Conservation (phyloP, 176 grass and related monocot species). For the Rhynchospora pubera region DNA sequence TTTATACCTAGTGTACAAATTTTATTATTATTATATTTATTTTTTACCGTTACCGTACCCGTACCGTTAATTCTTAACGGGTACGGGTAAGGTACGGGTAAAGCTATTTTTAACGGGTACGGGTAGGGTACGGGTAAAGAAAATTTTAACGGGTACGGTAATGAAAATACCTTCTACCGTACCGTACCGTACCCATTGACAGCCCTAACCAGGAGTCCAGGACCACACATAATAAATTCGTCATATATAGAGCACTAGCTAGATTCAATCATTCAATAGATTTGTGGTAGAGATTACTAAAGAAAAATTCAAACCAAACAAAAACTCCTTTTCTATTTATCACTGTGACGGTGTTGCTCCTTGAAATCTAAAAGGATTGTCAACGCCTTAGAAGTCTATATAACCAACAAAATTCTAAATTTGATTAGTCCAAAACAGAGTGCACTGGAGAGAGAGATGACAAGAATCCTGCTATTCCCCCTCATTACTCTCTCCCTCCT, state of each 20-base stretch:
- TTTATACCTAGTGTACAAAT: too few relatives aligned
- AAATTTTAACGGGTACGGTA: too few relatives aligned
- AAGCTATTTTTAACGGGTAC: too few relatives aligned
- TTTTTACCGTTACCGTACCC: too few relatives aligned
- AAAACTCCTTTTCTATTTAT: not conserved
- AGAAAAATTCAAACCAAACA: not conserved
- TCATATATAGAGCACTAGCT: not conserved
- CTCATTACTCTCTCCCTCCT: not conserved
- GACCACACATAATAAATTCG: too few relatives aligned
- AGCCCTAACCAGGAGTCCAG: too few relatives aligned
- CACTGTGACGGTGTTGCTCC: not conserved
- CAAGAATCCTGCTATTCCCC: not conserved
- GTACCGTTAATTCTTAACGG: too few relatives aligned
- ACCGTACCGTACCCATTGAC: too few relatives aligned
- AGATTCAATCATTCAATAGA: not conserved
- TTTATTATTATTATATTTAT: too few relatives aligned
- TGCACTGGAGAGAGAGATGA: not conserved
- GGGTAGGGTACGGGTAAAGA: too few relatives aligned
- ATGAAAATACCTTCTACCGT: too few relatives aligned
- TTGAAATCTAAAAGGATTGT: not conserved
- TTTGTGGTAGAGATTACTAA: not conserved
- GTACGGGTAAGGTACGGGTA: too few relatives aligned
- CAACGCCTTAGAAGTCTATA: conserved; percentile 9
- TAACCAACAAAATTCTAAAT: conserved; percentile 3
- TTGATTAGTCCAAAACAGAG: not conserved